phyloP scores from a whole-genome alignment of 495 filamentous ascomycete species.

The Daldinia concentrica region DNA sequence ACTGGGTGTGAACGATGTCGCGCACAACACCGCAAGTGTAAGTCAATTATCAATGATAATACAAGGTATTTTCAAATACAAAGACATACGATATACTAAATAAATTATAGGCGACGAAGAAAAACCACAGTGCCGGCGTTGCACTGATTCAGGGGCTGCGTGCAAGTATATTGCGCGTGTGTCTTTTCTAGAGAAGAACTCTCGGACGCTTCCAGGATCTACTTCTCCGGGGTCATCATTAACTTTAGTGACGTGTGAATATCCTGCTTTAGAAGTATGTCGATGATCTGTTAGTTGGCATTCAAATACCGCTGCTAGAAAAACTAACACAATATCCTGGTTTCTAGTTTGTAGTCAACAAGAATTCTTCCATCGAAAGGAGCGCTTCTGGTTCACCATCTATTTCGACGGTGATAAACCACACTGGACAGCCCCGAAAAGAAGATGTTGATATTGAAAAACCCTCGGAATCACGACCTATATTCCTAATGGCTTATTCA shows the following conservation, averaged over 20 bases:
- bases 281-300: background rate
- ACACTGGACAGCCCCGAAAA: background rate
- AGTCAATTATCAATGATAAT: slow-evolving; percentile 6
- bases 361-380: background rate
- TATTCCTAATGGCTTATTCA: background rate
- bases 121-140: background rate
- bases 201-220: background rate
- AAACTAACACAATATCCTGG: background rate
- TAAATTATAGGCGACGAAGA: background rate
- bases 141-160: background rate
- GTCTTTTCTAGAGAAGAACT: background rate
- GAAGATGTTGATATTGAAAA: background rate
- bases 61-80: background rate
- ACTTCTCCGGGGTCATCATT: background rate
- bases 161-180: background rate
- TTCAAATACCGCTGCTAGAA: too few relatives aligned
- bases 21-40: slow-evolving; percentile 55
- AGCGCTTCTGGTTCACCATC: background rate
- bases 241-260: background rate
- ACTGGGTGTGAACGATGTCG: slow-evolving; percentile 59
- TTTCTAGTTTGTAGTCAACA: background rate
- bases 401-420: background rate
- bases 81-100: background rate
- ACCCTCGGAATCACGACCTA: background rate
- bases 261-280: background rate